A percentile compares a stretch with the other conserved stretches of the same genome.
These are phyloP conservation scores for Populus ilicifolia DNA, from an alignment of 345 rosid species.

Conservation along the genomic window DNA sequence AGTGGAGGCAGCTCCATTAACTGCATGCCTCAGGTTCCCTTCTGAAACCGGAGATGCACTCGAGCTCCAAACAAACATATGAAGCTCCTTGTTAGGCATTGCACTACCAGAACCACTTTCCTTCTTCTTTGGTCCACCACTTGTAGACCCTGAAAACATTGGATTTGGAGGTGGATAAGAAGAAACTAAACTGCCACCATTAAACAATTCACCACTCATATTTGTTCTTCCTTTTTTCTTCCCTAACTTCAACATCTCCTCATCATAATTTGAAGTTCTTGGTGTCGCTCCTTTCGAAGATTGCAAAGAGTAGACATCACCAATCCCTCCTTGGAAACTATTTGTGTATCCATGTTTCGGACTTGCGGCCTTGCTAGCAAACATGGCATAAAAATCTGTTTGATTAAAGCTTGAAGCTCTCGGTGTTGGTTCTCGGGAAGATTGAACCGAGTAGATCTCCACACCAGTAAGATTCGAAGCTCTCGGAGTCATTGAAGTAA, in stretches of 20 bases:
- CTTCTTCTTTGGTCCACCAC: conserved; percentile 28
- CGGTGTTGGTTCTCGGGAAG: conserved; percentile 80
- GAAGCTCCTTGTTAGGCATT: conserved; percentile 48
- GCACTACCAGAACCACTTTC: conserved; percentile 19
- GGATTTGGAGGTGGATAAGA: conserved; percentile 68
- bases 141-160: conserved; percentile 45
- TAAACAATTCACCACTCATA: conserved; percentile 66
- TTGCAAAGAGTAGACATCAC: conserved; percentile 63
- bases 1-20: conserved; percentile 44
- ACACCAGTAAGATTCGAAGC: conserved; percentile 78
- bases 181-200: conserved; percentile 26
- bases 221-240: conserved; percentile 56
- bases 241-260: conserved; percentile 52
- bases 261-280: conserved; percentile 76
- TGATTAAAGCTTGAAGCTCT: conserved; percentile 89
- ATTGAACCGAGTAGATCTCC: conserved; percentile 74
- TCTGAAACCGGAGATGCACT: conserved; percentile 77
- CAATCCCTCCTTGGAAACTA: conserved; percentile 36
- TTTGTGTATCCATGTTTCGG: conserved; percentile 69
- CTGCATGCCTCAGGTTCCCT: conserved; percentile 50
- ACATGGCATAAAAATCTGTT: conserved; percentile 81
- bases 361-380: conserved; percentile 69
- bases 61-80: conserved; percentile 87
- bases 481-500: conserved; percentile 62
- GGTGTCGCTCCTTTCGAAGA: conserved; percentile 81